Percentiles rank a stretch among this genome's conserved stretches.
Conservation (phyloP, 2,329 filamentous ascomycete species). For the Phialocephala subalpina region DNA sequence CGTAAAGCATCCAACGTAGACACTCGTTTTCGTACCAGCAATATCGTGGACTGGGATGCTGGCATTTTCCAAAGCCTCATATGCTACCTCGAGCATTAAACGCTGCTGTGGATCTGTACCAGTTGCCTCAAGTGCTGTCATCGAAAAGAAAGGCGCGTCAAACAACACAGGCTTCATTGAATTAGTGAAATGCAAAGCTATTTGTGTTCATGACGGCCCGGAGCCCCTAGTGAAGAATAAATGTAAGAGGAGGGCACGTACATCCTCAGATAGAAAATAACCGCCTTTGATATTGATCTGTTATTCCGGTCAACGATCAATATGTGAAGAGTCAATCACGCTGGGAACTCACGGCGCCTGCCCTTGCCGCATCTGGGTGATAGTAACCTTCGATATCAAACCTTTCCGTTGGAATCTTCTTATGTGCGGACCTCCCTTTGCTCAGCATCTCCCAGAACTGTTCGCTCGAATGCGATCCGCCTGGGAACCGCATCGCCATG, state of each 20-base stretch:
- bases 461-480: constrained; percentile 58
- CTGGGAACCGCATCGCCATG: constrained; percentile 60
- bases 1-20: constrained; percentile 45
- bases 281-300: constrained; percentile 14
- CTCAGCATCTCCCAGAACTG: constrained; percentile 77
- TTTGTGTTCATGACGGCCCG: too few relatives aligned
- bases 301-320: too few relatives aligned
- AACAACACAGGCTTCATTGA: constrained; percentile 40
- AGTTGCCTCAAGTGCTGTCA: constrained; percentile 46
- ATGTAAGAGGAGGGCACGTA: too few relatives aligned
- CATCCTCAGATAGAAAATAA: constrained; percentile 10
- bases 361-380: constrained; percentile 44
- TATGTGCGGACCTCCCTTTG: constrained; percentile 69
- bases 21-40: constrained; percentile 32
- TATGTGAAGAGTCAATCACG: too few relatives aligned
- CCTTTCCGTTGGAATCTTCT: constrained; percentile 44
- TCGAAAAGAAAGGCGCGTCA: constrained; percentile 50
- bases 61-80: constrained; percentile 19
- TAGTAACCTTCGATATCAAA: constrained; percentile 56
- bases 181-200: too few relatives aligned
- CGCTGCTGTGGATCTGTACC: constrained; percentile 31
- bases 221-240: too few relatives aligned
- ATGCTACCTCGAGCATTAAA: constrained; percentile 23
- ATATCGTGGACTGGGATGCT: constrained; percentile 19
- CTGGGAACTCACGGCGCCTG: too few relatives aligned